phyloP scores from a whole-genome alignment of 202 grass and related monocot genomes.

The Carex sylvatica region DNA sequence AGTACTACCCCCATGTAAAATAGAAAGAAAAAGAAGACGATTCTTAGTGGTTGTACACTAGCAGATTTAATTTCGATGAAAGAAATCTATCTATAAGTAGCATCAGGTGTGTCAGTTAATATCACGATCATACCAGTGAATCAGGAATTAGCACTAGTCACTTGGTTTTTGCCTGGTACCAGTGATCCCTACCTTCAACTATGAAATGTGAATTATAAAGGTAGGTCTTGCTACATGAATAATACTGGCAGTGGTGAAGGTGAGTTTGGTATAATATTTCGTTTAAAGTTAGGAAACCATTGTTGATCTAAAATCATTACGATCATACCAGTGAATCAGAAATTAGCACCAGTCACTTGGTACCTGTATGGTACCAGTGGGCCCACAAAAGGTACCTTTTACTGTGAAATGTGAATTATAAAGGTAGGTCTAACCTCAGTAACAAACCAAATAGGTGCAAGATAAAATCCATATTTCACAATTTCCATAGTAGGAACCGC shows the following conservation, averaged over 20 bases:
- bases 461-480: constrained; percentile 70
- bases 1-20: constrained; percentile 64
- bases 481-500: constrained; percentile 64
- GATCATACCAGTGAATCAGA: not conserved
- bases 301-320: not conserved
- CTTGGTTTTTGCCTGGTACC: not conserved
- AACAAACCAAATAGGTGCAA: constrained; percentile 97
- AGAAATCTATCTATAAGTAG: not conserved
- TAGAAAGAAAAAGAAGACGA: constrained; percentile 31
- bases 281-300: no score
- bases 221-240: not conserved
- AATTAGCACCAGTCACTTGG: not conserved
- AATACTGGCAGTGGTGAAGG: no score
- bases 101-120: no score
- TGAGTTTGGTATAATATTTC: no score
- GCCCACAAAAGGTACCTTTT: not conserved
- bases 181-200: not conserved
- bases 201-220: not conserved
- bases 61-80: not conserved
- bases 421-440: constrained; percentile 64
- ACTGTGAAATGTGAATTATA: not conserved
- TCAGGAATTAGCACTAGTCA: not conserved
- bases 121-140: not conserved
- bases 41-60: not conserved
- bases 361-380: not conserved